Conservation (phyloP, 2,329 filamentous ascomycete genomes). For the Aspergillus texensis region DNA sequence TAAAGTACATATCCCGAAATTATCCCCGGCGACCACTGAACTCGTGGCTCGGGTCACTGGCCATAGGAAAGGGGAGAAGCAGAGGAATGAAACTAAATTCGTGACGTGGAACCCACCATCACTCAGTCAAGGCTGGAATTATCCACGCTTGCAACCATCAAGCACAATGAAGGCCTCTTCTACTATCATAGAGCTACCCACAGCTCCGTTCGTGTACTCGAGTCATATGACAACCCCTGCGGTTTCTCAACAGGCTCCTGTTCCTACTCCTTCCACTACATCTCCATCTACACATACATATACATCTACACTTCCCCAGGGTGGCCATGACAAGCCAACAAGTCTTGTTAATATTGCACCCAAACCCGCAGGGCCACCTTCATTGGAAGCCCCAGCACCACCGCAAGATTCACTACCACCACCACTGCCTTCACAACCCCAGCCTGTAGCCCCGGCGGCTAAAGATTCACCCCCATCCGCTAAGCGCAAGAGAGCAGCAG, state of each 20-base stretch:
- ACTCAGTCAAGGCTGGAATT: constrained; percentile 6
- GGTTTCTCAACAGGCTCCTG: constrained; percentile 8
- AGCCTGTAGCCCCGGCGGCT: constrained; percentile 8
- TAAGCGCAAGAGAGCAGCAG: constrained; percentile 17
- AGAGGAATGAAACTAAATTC: constrained; percentile 17
- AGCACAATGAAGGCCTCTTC: constrained; percentile 29
- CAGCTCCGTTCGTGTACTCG: constrained; percentile 25
- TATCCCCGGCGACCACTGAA: constrained; percentile 30
- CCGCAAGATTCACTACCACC: constrained; percentile 1
- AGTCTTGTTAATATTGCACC: constrained; percentile 15
- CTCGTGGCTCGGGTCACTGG: constrained; percentile 28
- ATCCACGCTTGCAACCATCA: constrained; percentile 6
- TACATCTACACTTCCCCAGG: constrained; percentile 8
- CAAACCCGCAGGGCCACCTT: constrained; percentile 3
- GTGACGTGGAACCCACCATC: constrained; percentile 15
- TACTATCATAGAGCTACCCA: constrained; percentile 28
- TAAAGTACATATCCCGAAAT: constrained; percentile 27
- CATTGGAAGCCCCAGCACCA: not conserved
- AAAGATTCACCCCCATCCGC: constrained; percentile 7
- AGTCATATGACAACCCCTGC: constrained; percentile 17
- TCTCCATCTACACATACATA: constrained; percentile 3
- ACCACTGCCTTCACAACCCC: constrained; percentile 12
- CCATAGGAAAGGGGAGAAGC: constrained; percentile 20
- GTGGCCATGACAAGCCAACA: constrained; percentile 6
- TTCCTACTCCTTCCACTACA: constrained; percentile 1